Evolutionary conservation across 352 stramenopile genomes (phyloP).

Genomic region (Peronospora farinosa): DNA sequence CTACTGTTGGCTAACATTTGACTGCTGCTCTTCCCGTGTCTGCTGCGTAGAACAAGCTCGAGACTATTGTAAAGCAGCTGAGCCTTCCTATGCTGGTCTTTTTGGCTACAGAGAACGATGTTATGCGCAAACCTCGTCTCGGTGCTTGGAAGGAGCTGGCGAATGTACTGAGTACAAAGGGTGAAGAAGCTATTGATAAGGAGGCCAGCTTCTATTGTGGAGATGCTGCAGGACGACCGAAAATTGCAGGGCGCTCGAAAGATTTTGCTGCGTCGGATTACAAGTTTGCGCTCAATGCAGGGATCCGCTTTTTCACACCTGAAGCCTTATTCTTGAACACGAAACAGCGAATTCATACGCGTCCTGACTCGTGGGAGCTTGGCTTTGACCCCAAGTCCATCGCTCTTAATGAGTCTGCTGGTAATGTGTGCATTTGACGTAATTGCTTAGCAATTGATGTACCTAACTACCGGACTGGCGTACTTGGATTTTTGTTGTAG

Average conservation of each 20-base stretch:
- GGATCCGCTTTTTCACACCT: constrained; percentile 73
- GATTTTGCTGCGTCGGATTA: constrained; percentile 85
- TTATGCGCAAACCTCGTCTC: constrained; percentile 71
- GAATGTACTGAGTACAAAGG: constrained; percentile 13
- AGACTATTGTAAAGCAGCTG: constrained; percentile 54
- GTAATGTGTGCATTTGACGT: constrained; percentile 14
- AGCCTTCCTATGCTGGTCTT: constrained; percentile 64
- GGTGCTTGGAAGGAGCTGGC: constrained; percentile 62
- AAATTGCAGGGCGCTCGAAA: constrained; percentile 56
- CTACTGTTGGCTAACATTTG: constrained; percentile 1
- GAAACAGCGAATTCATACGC: constrained; percentile 67
- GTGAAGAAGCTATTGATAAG: constrained; percentile 34
- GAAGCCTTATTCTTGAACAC: constrained; percentile 74
- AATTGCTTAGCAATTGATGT: neutral
- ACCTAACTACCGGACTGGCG: neutral
- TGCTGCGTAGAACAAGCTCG: constrained; percentile 48
- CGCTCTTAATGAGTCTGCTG: constrained; percentile 15
- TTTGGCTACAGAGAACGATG: constrained; percentile 63
- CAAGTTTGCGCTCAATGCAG: constrained; percentile 86
- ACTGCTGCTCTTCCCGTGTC: constrained; percentile 1
- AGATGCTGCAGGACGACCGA: constrained; percentile 72
- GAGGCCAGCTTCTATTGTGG: constrained; percentile 74
- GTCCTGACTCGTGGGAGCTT: constrained; percentile 62
- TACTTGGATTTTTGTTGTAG: neutral
- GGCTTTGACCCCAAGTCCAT: constrained; percentile 60